A percentile compares a stretch with the other conserved stretches of the same genome.
These are phyloP conservation scores for Triangularia setosa DNA, from an alignment of 2,329 filamentous ascomycete species.

Conservation along the genomic window DNA sequence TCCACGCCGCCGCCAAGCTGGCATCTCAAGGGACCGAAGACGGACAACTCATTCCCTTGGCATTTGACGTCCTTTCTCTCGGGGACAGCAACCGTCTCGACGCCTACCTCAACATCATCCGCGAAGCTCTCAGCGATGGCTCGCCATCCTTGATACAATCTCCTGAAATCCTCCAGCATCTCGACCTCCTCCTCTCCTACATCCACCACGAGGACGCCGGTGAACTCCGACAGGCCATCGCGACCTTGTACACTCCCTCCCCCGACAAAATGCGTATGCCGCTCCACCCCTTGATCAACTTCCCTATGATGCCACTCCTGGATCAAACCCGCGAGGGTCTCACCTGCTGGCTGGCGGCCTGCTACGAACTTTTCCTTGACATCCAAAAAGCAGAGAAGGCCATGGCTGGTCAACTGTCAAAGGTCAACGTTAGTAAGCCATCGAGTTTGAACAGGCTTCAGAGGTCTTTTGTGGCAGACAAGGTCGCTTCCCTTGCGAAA, in stretches of 20 bases:
- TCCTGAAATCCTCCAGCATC: slow-evolving; percentile 15
- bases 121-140: slow-evolving; percentile 11
- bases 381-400: slow-evolving; percentile 40
- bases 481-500: slow-evolving; percentile 53
- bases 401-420: slow-evolving; percentile 40
- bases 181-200: slow-evolving; percentile 24
- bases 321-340: slow-evolving; percentile 33
- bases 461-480: slow-evolving; percentile 52
- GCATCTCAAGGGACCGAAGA: slow-evolving; percentile 27
- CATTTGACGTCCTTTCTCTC: slow-evolving; percentile 47
- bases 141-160: slow-evolving; percentile 17
- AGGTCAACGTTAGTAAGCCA: slow-evolving; percentile 45
- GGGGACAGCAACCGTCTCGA: slow-evolving; percentile 41
- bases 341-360: slow-evolving; percentile 47
- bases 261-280: slow-evolving; percentile 39
- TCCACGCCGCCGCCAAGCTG: slow-evolving; percentile 35
- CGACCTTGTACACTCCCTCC: slow-evolving; percentile 26
- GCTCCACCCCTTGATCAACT: slow-evolving; percentile 58
- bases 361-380: slow-evolving; percentile 49
- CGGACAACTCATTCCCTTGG: slow-evolving; percentile 35
- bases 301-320: slow-evolving; percentile 46
- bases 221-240: slow-evolving; percentile 34
- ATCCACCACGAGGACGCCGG: slow-evolving; percentile 30
- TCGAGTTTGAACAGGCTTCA: slow-evolving; percentile 58
- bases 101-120: slow-evolving; percentile 23